A percentile compares a stretch with the other conserved stretches of the same genome.
Evolutionary conservation across 2,329 filamentous ascomycete species (phyloP).

Genomic region (Xylaria sp.): DNA sequence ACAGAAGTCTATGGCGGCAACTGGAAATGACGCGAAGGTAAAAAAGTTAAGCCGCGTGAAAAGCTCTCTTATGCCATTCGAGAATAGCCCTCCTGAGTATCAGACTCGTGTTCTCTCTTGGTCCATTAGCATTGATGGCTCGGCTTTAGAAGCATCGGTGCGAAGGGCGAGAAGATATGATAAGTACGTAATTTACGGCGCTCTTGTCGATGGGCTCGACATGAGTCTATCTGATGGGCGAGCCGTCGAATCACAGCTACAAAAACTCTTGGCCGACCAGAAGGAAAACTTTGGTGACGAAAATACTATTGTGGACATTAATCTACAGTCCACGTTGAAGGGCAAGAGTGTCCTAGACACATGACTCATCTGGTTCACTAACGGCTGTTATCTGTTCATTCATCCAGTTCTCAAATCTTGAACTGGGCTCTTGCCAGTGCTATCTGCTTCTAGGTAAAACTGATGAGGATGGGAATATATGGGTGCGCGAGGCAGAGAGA

Average conservation of each 20-base stretch:
- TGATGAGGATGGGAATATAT: not conserved
- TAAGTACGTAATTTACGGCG: slow-evolving; percentile 43
- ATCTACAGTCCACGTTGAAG: slow-evolving; percentile 30
- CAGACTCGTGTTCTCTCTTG: slow-evolving; percentile 39
- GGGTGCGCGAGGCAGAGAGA: not conserved
- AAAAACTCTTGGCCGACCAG: slow-evolving; percentile 38
- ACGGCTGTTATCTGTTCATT: not conserved
- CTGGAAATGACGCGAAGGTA: slow-evolving; percentile 29
- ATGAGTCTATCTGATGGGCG: slow-evolving; percentile 44
- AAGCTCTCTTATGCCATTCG: slow-evolving; percentile 48
- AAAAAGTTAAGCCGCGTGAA: slow-evolving; percentile 46
- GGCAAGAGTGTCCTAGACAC: slow-evolving; percentile 23
- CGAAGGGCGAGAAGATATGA: slow-evolving; percentile 40
- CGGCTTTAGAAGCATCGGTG: slow-evolving; percentile 31
- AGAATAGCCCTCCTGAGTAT: slow-evolving; percentile 41
- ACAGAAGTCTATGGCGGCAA: slow-evolving; percentile 48
- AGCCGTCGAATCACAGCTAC: slow-evolving; percentile 42
- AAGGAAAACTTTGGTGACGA: slow-evolving; percentile 24
- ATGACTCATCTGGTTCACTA: not conserved
- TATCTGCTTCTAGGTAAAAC: not conserved
- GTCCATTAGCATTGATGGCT: slow-evolving; percentile 23
- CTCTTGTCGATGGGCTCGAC: slow-evolving; percentile 44
- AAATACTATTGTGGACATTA: not conserved
- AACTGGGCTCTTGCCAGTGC: too few species aligned
- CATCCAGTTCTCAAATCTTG: not conserved